These are phyloP conservation scores for Penicillium macrosclerotiorum DNA, from an alignment of 495 filamentous ascomycete genomes.

Conservation along the genomic window DNA sequence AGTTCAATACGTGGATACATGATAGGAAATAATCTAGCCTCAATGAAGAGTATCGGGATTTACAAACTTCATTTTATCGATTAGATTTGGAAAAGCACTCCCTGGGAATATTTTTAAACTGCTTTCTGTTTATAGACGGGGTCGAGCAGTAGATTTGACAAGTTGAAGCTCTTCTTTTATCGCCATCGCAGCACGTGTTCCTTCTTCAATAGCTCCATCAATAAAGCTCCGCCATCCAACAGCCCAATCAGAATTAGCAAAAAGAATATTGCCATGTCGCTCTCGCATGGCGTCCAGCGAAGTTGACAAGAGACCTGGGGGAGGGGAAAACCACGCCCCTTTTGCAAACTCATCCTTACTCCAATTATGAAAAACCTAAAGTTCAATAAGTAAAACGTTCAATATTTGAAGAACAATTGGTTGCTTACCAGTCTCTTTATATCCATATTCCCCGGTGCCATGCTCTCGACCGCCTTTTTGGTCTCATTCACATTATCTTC, in stretches of 20 bases:
- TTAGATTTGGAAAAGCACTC: neutral
- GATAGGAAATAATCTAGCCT: too few species aligned
- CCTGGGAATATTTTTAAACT: too few species aligned
- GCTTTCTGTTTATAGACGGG: conserved; percentile 1
- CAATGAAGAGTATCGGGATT: too few species aligned
- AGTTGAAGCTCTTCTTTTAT: conserved; percentile 17
- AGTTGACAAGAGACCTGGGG: conserved; percentile 12
- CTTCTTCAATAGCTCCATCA: conserved; percentile 35
- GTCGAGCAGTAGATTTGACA: neutral
- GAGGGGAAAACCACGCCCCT: conserved; percentile 28
- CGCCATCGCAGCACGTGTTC: conserved; percentile 18
- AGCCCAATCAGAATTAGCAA: conserved; percentile 34
- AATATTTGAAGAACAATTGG: neutral
- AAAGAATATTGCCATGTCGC: conserved; percentile 23
- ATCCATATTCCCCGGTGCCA: conserved; percentile 24
- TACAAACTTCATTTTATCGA: too few species aligned
- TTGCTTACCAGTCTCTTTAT: conserved; percentile 18
- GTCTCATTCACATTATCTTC: conserved; percentile 19
- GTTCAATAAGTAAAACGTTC: neutral
- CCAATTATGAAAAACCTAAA: conserved; percentile 32
- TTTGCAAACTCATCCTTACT: conserved; percentile 28
- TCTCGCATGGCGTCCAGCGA: conserved; percentile 21
- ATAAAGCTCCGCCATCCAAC: conserved; percentile 33
- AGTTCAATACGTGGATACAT: too few species aligned
- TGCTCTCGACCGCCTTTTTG: conserved; percentile 14